phyloP scores from a whole-genome alignment of 2,329 filamentous ascomycete genomes.

The Hypoxylon sp. region DNA sequence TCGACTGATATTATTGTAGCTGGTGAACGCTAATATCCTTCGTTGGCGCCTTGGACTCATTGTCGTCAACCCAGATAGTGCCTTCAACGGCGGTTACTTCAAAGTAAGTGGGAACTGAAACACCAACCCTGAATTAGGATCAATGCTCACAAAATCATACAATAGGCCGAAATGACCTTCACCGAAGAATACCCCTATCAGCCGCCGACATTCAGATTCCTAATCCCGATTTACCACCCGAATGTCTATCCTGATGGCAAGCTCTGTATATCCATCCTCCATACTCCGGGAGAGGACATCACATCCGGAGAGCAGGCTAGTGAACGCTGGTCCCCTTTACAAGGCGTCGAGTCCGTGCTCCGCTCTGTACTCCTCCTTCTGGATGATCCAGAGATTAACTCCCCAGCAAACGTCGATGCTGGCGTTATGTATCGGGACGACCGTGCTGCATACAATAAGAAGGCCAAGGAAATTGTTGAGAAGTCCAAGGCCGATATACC shows the following conservation, averaged over 20 bases:
- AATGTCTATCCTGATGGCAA: conserved; percentile 94
- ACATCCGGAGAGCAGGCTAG: conserved; percentile 91
- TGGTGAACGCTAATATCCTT: conserved; percentile 86
- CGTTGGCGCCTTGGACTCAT: conserved; percentile 91
- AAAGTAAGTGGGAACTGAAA: conserved; percentile 63
- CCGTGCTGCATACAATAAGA: conserved; percentile 76
- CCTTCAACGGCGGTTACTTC: conserved; percentile 94
- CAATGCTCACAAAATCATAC: conserved; percentile 13
- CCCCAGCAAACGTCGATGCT: conserved; percentile 95
- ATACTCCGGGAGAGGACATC: conserved; percentile 90
- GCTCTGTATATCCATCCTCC: conserved; percentile 96
- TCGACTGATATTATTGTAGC: conserved; percentile 61
- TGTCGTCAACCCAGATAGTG: conserved; percentile 91
- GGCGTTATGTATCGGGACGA: conserved; percentile 86
- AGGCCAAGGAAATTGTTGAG: conserved; percentile 78
- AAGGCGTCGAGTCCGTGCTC: conserved; percentile 94
- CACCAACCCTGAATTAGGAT: not conserved
- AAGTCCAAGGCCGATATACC: conserved; percentile 85
- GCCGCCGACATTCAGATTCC: conserved; percentile 90
- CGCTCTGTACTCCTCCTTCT: conserved; percentile 92
- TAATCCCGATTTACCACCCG: conserved; percentile 84
- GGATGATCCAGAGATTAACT: conserved; percentile 93
- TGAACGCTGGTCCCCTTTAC: conserved; percentile 94
- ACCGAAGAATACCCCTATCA: conserved; percentile 89
- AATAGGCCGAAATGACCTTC: conserved; percentile 85